phyloP scores from a whole-genome alignment of 2,329 filamentous ascomycete species.

The Pyrenochaeta sp. region DNA sequence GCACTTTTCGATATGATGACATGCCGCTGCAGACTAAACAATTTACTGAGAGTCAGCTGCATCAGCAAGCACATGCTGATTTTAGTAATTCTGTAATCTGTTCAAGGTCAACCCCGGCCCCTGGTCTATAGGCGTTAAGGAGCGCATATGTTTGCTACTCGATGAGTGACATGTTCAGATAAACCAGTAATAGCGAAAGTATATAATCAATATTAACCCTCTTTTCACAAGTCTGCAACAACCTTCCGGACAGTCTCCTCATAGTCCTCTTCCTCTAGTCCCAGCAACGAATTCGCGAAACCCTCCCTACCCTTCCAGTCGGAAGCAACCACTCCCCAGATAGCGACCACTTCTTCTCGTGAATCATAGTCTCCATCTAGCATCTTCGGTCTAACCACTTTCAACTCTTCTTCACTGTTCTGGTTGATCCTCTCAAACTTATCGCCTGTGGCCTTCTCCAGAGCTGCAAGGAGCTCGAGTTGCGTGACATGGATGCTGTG shows the following conservation, averaged over 20 bases:
- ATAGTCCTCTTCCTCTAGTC: constrained; percentile 41
- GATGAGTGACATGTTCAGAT: too few species aligned
- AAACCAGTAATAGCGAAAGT: too few species aligned
- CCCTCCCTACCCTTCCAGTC: constrained; percentile 42
- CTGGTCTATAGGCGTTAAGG: too few species aligned
- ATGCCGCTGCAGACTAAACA: too few species aligned
- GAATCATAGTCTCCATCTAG: constrained; percentile 42
- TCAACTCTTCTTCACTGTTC: constrained; percentile 44
- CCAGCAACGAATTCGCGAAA: constrained; percentile 45
- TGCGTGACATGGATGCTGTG: constrained; percentile 67
- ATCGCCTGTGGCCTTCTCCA: constrained; percentile 62
- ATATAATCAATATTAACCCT: neutral
- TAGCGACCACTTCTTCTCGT: constrained; percentile 42
- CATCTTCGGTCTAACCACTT: constrained; percentile 40
- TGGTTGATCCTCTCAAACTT: constrained; percentile 60
- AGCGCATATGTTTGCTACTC: too few species aligned
- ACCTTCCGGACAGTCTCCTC: constrained; percentile 39
- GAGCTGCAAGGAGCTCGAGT: constrained; percentile 63
- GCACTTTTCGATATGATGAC: too few species aligned
- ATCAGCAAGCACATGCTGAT: too few species aligned
- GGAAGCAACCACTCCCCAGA: constrained; percentile 46
- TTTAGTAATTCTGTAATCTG: too few species aligned
- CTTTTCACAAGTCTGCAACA: constrained; percentile 22
- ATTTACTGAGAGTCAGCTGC: too few species aligned
- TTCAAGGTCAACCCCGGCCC: too few species aligned